Evolutionary conservation across 1,139 yeast genomes (phyloP), one percentile per base, ranked within the genome.

Genomic region (Candida gigantensis): DNA sequence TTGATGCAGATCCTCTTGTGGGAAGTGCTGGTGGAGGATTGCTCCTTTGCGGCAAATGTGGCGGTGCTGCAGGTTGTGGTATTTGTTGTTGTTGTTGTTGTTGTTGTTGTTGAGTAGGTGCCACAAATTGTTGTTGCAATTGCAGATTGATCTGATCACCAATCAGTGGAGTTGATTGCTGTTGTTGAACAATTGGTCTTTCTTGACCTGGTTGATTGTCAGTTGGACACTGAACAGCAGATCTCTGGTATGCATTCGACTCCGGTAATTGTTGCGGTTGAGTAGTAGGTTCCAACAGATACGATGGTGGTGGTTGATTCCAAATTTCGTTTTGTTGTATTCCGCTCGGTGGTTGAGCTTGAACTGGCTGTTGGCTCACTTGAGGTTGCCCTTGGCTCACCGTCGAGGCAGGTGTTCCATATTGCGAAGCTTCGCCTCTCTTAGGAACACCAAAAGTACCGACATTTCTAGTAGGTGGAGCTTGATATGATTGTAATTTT

Each of bases 391-490:
- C 35, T 23, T 30, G 39, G 19, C 25, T 36, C 10, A 13, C 9
- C 2, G 31, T 6, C 3, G 34, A 16, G 15, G 29, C 21, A 4
- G 42, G 32, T 9, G 17, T 25, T 3, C 27, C 19, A 35, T 43
- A 39, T 6, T 43, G 32, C 4, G 45, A 36, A 5, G 34, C 27
- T 32, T 41, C 45, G 4, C 53, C 47, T 3, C 24, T 18, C 4
- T 34, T 32, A 12, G 50, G 46, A 10, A 39, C 34, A 18, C 34
- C 37, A 28, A 34, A 34, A 13, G 60, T 42, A 0, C 52, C 55
- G 1, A 62, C 70, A 30, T 47, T 58, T 35, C 74, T 47, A 29
- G 49, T 56, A 1, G 76, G 76, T 1, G 76, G 76, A 2, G 67
- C 54, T 3, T 72, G 72, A 18, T 62, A 51, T 3, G 62, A 23